These are phyloP conservation scores for Fusarium vanettenii DNA, from an alignment of 2,329 filamentous ascomycete genomes.

Conservation along the genomic window DNA sequence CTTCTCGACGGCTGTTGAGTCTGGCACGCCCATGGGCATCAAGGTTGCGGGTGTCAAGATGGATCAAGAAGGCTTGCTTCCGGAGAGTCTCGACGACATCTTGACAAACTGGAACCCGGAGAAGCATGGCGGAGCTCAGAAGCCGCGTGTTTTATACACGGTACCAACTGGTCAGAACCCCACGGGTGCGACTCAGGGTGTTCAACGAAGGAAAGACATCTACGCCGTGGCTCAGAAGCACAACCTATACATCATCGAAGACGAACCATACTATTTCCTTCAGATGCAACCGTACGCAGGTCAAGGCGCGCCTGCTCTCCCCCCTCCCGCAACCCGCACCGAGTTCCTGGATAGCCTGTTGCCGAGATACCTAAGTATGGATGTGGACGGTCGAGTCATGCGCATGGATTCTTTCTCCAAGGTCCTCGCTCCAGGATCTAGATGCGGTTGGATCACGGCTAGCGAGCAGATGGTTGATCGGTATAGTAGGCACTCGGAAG, in stretches of 20 bases:
- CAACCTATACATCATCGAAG: background rate
- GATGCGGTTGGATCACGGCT: background rate
- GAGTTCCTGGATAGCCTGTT: background rate
- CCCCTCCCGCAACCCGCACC: background rate
- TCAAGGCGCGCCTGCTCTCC: background rate
- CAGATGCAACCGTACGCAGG: background rate
- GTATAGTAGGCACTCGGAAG: background rate
- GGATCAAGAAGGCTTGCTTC: background rate
- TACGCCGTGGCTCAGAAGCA: background rate
- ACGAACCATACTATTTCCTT: background rate
- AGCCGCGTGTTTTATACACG: background rate
- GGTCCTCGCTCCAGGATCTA: background rate
- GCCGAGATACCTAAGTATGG: background rate
- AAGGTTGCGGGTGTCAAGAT: background rate
- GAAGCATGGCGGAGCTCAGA: background rate
- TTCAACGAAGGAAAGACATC: background rate
- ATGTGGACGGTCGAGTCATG: background rate
- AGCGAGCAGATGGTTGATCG: background rate
- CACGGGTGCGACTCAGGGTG: background rate
- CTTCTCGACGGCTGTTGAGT: background rate
- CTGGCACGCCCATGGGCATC: background rate
- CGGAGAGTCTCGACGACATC: background rate
- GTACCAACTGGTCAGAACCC: background rate
- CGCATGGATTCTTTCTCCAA: background rate
- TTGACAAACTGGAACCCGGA: background rate